Base-by-base conservation (phyloP, 2,329 filamentous ascomycete species). In the Aspergillus terreus region DNA sequence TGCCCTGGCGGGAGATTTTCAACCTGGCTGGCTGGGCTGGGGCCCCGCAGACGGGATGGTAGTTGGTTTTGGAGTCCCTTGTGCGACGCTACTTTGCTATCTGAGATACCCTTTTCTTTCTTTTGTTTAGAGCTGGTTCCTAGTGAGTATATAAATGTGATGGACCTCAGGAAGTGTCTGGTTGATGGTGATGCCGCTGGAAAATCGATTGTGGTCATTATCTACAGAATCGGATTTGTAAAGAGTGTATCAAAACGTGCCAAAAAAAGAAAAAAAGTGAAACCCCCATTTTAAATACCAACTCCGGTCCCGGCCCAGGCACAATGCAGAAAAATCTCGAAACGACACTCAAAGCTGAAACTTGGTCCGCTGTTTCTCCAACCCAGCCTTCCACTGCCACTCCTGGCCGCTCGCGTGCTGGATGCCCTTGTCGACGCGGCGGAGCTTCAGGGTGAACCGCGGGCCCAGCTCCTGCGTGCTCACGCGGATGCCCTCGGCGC, bases 361-460 rank as follows among this genome's bases (percentile, higher is more conserved):
- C 69, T 90, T 86, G 60, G 92, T 97, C 64, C 94, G 81, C 66
- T 88, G 80, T 78, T 96, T 96, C 76, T 99, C 94, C 86, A 94
- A 95, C 68, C 85, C 85, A 10, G 88, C 87, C 76, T 95, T 95
- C 94, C 94, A 99, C 69, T 96, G 84, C 92, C 94, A 97, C 67
- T 95, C 89, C 60, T 90, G 82, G 35, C 90, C 90, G 71, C 83
- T 85, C 44, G 72, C 86, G 76, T 71, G 84, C 77, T 78, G 89
- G 58, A 99, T 88, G 0, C 92, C 92, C 73, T 91, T 92, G 69
- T 97, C 92, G 41, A 97, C 86, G 63, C 94, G 84, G 61, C 92
- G 83, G 64, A 99, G 74, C 77, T 97, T 97, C 58, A 97, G 73
- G 2, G 88, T 92, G 76, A 94, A 80, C 63, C 85, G 78, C 6